Percentiles rank a stretch among this genome's conserved stretches.
These are phyloP conservation scores for Populus tremula DNA, from an alignment of 345 rosid species.

Conservation along the genomic window DNA sequence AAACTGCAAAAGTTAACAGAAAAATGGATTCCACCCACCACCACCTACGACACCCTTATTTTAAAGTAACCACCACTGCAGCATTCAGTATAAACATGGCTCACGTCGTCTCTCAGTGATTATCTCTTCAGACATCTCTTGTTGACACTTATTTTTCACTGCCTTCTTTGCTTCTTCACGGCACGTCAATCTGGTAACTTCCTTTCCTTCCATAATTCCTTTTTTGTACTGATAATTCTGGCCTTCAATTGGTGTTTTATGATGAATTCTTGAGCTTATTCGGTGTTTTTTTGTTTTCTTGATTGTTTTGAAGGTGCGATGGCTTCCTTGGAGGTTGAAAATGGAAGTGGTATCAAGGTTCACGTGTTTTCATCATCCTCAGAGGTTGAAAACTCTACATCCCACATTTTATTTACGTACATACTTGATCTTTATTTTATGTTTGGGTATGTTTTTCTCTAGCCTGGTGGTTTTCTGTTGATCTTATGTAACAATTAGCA, in stretches of 20 bases:
- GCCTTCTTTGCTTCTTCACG: slow-evolving; percentile 10
- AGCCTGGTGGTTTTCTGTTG: neutral
- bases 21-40: slow-evolving; percentile 10
- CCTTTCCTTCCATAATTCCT: neutral
- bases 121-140: neutral
- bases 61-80: neutral
- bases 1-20: slow-evolving; percentile 3
- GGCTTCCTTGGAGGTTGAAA: slow-evolving; percentile 34
- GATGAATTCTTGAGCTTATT: slow-evolving; percentile 9
- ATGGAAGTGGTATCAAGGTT: slow-evolving; percentile 40
- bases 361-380: slow-evolving; percentile 59
- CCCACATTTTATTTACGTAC: neutral
- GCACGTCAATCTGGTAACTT: slow-evolving; percentile 29
- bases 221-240: neutral
- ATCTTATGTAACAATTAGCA: neutral
- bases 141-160: neutral
- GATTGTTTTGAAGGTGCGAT: slow-evolving; percentile 19
- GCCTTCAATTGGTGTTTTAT: neutral
- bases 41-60: neutral
- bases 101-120: neutral
- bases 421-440: slow-evolving; percentile 1
- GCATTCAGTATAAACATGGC: neutral
- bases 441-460: neutral
- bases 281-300: neutral
- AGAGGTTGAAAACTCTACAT: slow-evolving; percentile 40